A percentile compares a stretch with the other conserved stretches of the same genome.
Evolutionary conservation across 441 rosid genomes (phyloP).

Genomic region (Isatis lusitanica): DNA sequence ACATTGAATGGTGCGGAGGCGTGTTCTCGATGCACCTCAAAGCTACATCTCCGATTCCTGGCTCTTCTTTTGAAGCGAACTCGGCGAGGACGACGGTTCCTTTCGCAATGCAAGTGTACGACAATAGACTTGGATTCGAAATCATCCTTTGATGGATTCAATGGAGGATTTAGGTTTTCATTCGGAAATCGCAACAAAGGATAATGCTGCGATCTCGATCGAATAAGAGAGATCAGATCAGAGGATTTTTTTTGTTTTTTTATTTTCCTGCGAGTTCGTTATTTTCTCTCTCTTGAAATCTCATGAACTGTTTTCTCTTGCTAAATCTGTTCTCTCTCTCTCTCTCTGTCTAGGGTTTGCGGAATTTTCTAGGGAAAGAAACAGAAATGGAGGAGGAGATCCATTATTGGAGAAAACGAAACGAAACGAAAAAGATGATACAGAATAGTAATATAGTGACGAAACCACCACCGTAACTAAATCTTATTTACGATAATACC

Average conservation of each 20-base stretch:
- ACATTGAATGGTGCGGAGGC: conserved; percentile 71
- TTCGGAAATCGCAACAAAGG: conserved; percentile 29
- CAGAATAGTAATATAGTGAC: too few species aligned
- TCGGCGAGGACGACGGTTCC: conserved; percentile 64
- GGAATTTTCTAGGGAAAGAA: conserved; percentile 26
- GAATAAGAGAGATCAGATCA: neutral
- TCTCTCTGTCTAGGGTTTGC: conserved; percentile 30
- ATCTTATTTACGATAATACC: conserved; percentile 19
- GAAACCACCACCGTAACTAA: neutral
- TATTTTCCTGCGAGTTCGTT: neutral
- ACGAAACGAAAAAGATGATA: conserved; percentile 6
- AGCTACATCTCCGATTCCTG: conserved; percentile 58
- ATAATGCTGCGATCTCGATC: conserved; percentile 15
- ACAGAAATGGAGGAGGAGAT: conserved; percentile 26
- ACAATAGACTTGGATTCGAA: conserved; percentile 53
- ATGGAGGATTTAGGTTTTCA: conserved; percentile 25
- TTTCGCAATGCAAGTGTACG: conserved; percentile 73
- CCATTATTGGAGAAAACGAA: conserved; percentile 29
- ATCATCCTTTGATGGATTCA: conserved; percentile 41
- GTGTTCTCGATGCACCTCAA: conserved; percentile 59
- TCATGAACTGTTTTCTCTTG: neutral
- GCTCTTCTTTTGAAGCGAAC: conserved; percentile 51
- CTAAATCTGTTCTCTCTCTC: neutral
- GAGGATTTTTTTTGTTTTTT: neutral
- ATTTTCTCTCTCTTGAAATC: neutral